Conservation (phyloP, 2,329 filamentous ascomycete genomes). For the Aspergillus pseudotamarii region DNA sequence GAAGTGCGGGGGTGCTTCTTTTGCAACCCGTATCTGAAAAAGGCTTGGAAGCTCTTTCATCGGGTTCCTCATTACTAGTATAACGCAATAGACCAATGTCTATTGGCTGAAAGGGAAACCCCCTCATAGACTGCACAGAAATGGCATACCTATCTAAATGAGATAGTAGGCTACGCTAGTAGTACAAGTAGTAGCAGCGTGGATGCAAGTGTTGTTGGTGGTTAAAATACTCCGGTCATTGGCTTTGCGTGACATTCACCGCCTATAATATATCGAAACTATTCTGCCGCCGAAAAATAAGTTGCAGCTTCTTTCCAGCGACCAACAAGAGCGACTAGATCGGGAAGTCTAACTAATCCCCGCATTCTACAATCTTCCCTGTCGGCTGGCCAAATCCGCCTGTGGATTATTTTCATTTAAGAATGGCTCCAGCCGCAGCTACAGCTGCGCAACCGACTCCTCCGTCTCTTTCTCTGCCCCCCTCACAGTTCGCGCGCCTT, state of each 20-base stretch:
- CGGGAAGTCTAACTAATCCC: neutral
- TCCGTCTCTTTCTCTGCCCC: constrained; percentile 60
- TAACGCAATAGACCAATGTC: neutral
- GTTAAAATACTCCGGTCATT: neutral
- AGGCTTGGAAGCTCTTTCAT: neutral
- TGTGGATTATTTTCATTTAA: constrained; percentile 1
- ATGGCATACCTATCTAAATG: neutral
- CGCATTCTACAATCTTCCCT: neutral
- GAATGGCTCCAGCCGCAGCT: constrained; percentile 28
- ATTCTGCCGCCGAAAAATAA: constrained; percentile 26
- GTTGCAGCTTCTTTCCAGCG: constrained; percentile 20
- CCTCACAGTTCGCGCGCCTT: constrained; percentile 78
- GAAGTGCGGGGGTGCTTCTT: neutral
- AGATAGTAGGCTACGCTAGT: neutral
- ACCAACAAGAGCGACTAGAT: constrained; percentile 9
- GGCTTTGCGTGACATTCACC: constrained; percentile 10
- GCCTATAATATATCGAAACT: constrained; percentile 14
- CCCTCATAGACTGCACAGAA: neutral
- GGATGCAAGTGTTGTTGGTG: neutral
- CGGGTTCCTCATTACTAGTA: neutral
- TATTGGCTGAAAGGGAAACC: neutral
- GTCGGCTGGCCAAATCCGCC: neutral
- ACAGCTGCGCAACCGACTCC: constrained; percentile 28
- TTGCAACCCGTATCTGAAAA: neutral
- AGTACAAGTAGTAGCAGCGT: neutral